Evolutionary conservation across 2,329 filamentous ascomycete species (phyloP).

Genomic region (Talaromyces rugulosus): DNA sequence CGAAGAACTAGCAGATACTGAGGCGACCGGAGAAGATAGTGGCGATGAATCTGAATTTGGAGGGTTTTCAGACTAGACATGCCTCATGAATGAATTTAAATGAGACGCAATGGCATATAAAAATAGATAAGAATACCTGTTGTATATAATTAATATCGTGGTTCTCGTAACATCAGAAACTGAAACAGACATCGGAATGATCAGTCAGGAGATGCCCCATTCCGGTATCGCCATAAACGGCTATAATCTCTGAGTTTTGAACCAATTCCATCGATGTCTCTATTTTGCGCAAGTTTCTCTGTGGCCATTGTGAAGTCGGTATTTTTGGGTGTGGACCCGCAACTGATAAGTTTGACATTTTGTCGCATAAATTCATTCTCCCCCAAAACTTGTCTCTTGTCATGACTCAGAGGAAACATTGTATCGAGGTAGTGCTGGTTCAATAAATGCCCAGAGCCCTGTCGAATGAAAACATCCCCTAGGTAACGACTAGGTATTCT

Average conservation of each 20-base stretch:
- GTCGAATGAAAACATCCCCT: conserved; percentile 46
- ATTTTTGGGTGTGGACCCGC: background rate
- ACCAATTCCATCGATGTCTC: background rate
- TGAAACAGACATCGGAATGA: too few relatives aligned
- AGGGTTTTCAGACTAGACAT: conserved; percentile 38
- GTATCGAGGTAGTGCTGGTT: conserved; percentile 43
- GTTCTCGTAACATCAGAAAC: background rate
- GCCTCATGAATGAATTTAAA: background rate
- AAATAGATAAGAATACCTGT: background rate
- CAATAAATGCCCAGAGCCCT: conserved; percentile 38
- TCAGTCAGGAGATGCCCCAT: background rate
- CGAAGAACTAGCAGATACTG: conserved; percentile 32
- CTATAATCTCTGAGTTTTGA: background rate
- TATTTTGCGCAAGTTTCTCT: background rate
- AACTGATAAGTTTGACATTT: background rate
- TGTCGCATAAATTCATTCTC: background rate
- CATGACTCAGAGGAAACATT: conserved; percentile 37
- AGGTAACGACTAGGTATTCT: conserved; percentile 45
- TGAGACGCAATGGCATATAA: background rate
- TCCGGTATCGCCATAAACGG: background rate
- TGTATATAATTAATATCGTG: background rate
- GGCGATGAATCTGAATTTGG: conserved; percentile 41
- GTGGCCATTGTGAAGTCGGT: background rate
- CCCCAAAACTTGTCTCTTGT: background rate
- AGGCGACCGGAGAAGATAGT: conserved; percentile 14